phyloP scores from a whole-genome alignment of 2,329 filamentous ascomycete species.

The Fragosphaeria purpurea region DNA sequence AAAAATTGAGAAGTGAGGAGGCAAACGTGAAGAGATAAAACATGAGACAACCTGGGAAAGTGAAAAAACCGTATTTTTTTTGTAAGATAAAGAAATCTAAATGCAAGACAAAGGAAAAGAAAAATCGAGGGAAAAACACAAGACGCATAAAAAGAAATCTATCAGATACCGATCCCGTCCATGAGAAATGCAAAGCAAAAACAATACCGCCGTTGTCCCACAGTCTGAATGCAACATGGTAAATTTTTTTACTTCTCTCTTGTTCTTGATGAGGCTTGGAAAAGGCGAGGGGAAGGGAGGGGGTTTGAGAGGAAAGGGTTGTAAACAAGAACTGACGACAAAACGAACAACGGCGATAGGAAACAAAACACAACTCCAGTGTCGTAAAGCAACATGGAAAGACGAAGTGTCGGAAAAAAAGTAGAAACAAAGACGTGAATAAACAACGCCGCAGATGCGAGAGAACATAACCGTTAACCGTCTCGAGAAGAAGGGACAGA shows the following conservation, averaged over 20 bases:
- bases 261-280: neutral
- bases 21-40: neutral
- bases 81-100: constrained; percentile 1
- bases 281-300: neutral
- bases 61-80: neutral
- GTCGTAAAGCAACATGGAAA: constrained; percentile 8
- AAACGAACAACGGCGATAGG: constrained; percentile 10
- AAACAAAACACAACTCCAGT: constrained; percentile 8
- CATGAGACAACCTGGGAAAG: neutral
- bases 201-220: constrained; percentile 22
- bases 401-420: constrained; percentile 14
- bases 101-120: constrained; percentile 4
- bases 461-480: constrained; percentile 10
- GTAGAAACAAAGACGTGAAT: constrained; percentile 14
- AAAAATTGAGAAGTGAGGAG: neutral
- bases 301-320: constrained; percentile 10
- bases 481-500: constrained; percentile 8
- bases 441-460: constrained; percentile 17
- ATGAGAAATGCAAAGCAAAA: constrained; percentile 26
- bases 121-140: constrained; percentile 11
- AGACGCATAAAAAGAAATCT: constrained; percentile 18
- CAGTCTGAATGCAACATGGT: constrained; percentile 25
- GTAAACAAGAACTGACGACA: constrained; percentile 7
- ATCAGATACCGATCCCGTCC: constrained; percentile 21
- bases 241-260: constrained; percentile 14